Evolutionary conservation across 2,329 filamentous ascomycete species (phyloP), one percentile per base, ranked within the genome.

Genomic region (Aspergillus phoenicis): DNA sequence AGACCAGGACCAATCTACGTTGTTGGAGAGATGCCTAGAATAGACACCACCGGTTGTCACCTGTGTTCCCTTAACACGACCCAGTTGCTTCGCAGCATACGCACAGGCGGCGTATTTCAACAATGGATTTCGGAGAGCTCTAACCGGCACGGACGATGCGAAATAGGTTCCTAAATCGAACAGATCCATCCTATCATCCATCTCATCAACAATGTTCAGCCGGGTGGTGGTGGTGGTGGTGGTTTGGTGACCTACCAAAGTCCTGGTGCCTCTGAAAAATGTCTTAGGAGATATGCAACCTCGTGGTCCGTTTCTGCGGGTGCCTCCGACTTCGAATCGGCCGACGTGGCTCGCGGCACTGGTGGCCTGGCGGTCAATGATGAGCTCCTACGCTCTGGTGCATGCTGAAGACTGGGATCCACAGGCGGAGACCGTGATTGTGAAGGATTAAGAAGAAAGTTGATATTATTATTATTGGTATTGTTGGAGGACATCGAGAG

Each of bases 71-170:
- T 82, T 80, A 7, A 86, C 81, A 43, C 83, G 81, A 17, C 82
- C 82, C 17, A 87, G 77, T 64, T 87, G 84, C 68, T 88, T 89
- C 11, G 85, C 86, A 5, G 85, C 82, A 63, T 86, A 86, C 22
- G 86, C 85, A 62, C 86, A 85, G 8, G 85, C 84, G 7, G 86
- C 83, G 67, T 80, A 79, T 64, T 80, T 80, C 8, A 83, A 68
- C 2, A 83, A 70, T 6, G 80, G 77, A 57, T 81, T 82, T 5
- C 76, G 76, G 30, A 78, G 70, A n/a, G 86, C 84, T 68, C 83
- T 83, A 2, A 87, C 80, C 1, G 85, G 85, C 20, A 88, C 83
- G 56, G 85, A 81, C 24, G 83, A 84, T 3, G 83, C 81, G 61
- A 88, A 89, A 69, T 87, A 87, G 43, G 81, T 83, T 5, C 82